Conservation (phyloP, 371 early-diverging fungal species). For the Cokeromyces recurvatus region DNA sequence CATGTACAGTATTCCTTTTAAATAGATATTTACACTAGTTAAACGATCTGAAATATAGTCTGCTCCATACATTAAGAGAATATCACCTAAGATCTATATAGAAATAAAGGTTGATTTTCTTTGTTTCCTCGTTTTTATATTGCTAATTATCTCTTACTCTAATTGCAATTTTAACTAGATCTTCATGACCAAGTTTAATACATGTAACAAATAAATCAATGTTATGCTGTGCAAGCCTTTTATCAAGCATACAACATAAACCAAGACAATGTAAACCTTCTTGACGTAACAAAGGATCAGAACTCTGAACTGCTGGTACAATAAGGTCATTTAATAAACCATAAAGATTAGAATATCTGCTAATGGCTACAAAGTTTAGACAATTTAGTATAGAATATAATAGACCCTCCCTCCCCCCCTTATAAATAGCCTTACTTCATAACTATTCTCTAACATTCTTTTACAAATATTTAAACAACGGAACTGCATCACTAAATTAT, state of each 20-base stretch:
- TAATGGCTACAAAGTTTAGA: constrained; percentile 25
- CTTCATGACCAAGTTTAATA: constrained; percentile 36
- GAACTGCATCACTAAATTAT: constrained; percentile 4
- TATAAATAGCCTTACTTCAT: no score
- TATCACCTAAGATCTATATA: constrained; percentile 55
- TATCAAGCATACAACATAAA: constrained; percentile 69
- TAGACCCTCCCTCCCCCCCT: no score
- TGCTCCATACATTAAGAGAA: constrained; percentile 52
- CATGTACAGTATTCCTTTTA: no score
- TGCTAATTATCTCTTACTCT: constrained; percentile 34
- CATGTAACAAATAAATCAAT: constrained; percentile 41
- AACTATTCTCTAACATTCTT: constrained; percentile 67
- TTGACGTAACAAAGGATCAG: constrained; percentile 64
- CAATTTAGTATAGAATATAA: background rate
- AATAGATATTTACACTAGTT: constrained; percentile 30
- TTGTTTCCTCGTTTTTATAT: no score
- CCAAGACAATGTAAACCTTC: constrained; percentile 81
- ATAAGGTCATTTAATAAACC: constrained; percentile 78
- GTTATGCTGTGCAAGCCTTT: constrained; percentile 44
- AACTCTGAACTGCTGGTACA: constrained; percentile 72
- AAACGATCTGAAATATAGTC: constrained; percentile 30
- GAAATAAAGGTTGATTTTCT: background rate
- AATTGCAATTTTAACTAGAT: constrained; percentile 41
- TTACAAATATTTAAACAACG: constrained; percentile 71
- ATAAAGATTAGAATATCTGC: constrained; percentile 70